Percentiles rank a stretch among this genome's conserved stretches.
These are phyloP conservation scores for Hypomyces perniciosus DNA, from an alignment of 2,329 filamentous ascomycete genomes.

Conservation along the genomic window DNA sequence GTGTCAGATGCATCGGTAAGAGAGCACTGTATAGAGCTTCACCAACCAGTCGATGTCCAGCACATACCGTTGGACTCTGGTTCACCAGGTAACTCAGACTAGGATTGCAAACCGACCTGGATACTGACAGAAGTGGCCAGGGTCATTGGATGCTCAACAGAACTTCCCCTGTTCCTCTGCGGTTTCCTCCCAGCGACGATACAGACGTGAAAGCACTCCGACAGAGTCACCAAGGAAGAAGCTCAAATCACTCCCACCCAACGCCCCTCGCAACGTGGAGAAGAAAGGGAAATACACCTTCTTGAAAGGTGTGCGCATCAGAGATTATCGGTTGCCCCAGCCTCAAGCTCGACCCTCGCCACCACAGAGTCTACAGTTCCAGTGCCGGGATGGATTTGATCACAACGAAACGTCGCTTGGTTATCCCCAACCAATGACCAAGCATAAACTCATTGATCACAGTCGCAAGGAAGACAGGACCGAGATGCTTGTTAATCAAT, in stretches of 20 bases:
- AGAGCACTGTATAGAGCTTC: neutral
- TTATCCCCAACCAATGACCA: slow-evolving; percentile 15
- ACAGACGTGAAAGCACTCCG: neutral
- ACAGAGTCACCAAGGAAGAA: slow-evolving; percentile 10
- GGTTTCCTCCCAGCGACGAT: neutral
- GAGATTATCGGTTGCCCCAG: slow-evolving; percentile 21
- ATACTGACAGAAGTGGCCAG: neutral
- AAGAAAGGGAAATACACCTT: slow-evolving; percentile 24
- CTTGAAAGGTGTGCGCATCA: slow-evolving; percentile 24
- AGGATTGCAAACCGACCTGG: no score
- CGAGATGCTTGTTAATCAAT: no score
- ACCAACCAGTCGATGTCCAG: neutral
- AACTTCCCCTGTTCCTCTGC: neutral
- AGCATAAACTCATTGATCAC: neutral
- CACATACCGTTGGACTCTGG: no score
- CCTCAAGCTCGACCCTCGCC: neutral
- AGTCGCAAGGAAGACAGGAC: neutral
- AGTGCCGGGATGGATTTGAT: slow-evolving; percentile 28
- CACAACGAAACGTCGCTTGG: slow-evolving; percentile 15
- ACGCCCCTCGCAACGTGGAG: slow-evolving; percentile 21
- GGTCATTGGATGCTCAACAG: neutral
- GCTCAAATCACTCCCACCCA: slow-evolving; percentile 20
- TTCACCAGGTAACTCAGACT: no score
- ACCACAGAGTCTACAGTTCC: slow-evolving; percentile 17
- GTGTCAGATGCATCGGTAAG: no score